Conservation (phyloP, 768 basidiomycete genomes). For the Boletus reticulatus region DNA sequence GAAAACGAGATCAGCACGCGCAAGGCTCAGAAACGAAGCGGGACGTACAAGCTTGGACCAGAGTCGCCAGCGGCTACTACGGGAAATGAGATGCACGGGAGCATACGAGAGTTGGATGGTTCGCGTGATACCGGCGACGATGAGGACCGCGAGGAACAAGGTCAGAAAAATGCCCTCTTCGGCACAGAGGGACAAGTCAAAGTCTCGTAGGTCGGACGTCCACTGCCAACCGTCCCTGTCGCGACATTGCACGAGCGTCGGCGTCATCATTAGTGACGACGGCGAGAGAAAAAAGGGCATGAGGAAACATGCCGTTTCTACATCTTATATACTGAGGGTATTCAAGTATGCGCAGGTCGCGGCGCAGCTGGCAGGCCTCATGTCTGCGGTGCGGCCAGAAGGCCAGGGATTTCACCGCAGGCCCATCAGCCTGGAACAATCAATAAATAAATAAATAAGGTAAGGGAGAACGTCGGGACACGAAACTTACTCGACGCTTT, state of each 20-base stretch:
- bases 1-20: background rate
- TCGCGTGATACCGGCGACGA: slow-evolving; percentile 42
- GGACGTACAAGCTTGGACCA: slow-evolving; percentile 64
- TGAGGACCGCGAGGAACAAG: slow-evolving; percentile 43
- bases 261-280: slow-evolving; percentile 28
- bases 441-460: no score
- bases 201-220: slow-evolving; percentile 55
- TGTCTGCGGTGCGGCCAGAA: no score
- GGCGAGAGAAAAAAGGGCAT: no score
- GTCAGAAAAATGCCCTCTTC: slow-evolving; percentile 74
- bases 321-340: no score
- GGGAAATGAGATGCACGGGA: slow-evolving; percentile 35
- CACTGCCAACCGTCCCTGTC: slow-evolving; percentile 66
- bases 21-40: background rate
- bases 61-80: slow-evolving; percentile 51
- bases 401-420: no score
- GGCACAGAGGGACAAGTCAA: slow-evolving; percentile 81
- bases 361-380: no score
- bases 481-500: no score
- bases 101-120: slow-evolving; percentile 30
- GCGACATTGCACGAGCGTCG: slow-evolving; percentile 37
- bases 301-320: no score
- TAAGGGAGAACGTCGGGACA: no score
- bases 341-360: no score
- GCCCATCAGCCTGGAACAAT: no score